Conservation (phyloP, 2,329 filamentous ascomycete species). For the Penicillium sp. region DNA sequence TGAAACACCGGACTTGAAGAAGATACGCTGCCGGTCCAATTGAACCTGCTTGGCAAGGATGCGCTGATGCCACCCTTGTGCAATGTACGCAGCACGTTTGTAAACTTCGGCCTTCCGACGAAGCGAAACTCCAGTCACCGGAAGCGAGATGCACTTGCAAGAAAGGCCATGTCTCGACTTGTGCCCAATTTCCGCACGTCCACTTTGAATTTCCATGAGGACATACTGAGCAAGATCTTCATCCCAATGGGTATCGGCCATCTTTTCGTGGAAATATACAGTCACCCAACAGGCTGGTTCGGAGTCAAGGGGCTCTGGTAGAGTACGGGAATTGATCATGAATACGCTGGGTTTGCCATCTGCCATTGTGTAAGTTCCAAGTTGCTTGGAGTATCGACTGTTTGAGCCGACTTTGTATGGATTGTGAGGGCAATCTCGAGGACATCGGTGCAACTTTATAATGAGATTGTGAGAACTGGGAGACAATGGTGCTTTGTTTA, state of each 20-base stretch:
- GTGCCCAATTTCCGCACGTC: not conserved
- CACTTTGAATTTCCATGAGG: not conserved
- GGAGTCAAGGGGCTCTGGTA: not conserved
- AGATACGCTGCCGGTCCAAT: not conserved
- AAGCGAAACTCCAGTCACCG: not conserved
- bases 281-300: not conserved
- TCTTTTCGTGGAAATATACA: not conserved
- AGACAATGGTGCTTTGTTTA: not conserved
- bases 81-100: not conserved
- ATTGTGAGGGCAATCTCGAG: not conserved
- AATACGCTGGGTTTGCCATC: not conserved
- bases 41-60: not conserved
- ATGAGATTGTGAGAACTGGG: not conserved
- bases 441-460: not conserved
- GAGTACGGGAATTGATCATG: not conserved
- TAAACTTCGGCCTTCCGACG: not conserved
- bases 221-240: not conserved
- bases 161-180: not conserved
- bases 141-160: not conserved
- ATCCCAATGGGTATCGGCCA: not conserved
- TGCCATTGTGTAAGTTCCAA: not conserved
- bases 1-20: not conserved
- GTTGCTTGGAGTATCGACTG: not conserved
- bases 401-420: not conserved
- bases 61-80: not conserved